Base-by-base conservation (phyloP, 345 rosid genomes). In the Erucastrum elatum region DNA sequence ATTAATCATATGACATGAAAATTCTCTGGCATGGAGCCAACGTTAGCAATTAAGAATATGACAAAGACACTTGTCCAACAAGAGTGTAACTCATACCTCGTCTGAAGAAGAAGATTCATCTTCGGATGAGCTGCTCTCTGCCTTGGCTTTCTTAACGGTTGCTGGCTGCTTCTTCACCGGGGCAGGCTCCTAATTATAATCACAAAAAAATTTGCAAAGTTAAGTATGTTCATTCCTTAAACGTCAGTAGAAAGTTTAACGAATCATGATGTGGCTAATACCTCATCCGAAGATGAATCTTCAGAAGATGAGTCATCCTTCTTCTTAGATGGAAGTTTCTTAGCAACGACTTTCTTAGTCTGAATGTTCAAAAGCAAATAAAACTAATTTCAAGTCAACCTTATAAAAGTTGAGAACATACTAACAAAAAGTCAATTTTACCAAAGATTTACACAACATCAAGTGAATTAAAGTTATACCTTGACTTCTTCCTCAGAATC, bases 401-500 rank as follows among this genome's bases (percentile, higher is more conserved):
- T 13, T 35, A 34, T 27, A 12, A 16, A 35, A 49, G 30, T 16
- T 17, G 5, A 3, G 27, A n/a, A 8, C 12, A 21, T 30, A 16
- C 58, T 2, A 16, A 74, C 51, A 0, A 1, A 10, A 29, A 27
- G 26, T n/a, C 21, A 49, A 13, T 6, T 41, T 41, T 0, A 41
- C 49, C 13, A 41, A 41, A 41, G 13, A 10, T 46, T 1, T 46
- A 46, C 55, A 46, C 6, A 44, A 1, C 51, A 46, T 4, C 55
- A 13, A 46, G 7, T 44, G 53, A 17, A 55, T 2, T 5, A 6
- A 9, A 3, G 30, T 21, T 31, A 29, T 72, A 85, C 91, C 86
- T 84, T 82, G 4, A 62, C 64, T 44, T 88, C 94, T 39, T 90
- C 91, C 68, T 88, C 91, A 44, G 71, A 66, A 66, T 85, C 73